A percentile compares a stretch with the other conserved stretches of the same genome.
phyloP scores from a whole-genome alignment of 306 rosid genomes.

The Rubus parviflorus region DNA sequence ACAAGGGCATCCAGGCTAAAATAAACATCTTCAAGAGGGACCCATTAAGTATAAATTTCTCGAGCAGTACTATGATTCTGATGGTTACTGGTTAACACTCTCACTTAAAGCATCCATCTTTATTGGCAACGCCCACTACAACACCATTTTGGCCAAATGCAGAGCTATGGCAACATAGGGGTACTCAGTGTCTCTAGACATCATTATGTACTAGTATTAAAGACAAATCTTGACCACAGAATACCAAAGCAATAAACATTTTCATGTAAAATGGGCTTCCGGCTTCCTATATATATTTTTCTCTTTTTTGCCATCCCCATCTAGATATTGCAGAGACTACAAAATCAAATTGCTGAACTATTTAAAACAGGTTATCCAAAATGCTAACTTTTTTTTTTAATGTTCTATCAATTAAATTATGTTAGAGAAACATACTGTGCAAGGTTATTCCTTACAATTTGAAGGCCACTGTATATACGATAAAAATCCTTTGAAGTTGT shows the following conservation, averaged over 20 bases:
- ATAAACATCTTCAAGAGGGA: not conserved
- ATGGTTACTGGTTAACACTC: not conserved
- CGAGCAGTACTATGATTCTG: not conserved
- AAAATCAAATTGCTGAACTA: not conserved
- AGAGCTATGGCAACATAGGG: not conserved
- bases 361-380: not conserved
- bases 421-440: conserved; percentile 2
- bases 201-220: not conserved
- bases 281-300: not conserved
- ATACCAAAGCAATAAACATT: not conserved
- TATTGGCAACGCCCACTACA: not conserved
- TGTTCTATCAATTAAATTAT: not conserved
- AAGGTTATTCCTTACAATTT: conserved; percentile 67
- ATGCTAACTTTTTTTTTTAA: not conserved
- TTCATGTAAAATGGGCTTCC: not conserved
- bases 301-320: not conserved
- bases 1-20: not conserved
- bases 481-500: conserved; percentile 95
- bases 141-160: not conserved
- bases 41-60: not conserved
- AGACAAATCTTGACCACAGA: not conserved
- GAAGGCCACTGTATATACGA: conserved; percentile 95
- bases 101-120: not conserved
- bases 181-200: not conserved
- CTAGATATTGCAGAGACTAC: conserved; percentile 3